Percentiles rank a stretch among this genome's conserved stretches.
Conservation (phyloP, 306 rosid genomes). For the Vigna hirtella region DNA sequence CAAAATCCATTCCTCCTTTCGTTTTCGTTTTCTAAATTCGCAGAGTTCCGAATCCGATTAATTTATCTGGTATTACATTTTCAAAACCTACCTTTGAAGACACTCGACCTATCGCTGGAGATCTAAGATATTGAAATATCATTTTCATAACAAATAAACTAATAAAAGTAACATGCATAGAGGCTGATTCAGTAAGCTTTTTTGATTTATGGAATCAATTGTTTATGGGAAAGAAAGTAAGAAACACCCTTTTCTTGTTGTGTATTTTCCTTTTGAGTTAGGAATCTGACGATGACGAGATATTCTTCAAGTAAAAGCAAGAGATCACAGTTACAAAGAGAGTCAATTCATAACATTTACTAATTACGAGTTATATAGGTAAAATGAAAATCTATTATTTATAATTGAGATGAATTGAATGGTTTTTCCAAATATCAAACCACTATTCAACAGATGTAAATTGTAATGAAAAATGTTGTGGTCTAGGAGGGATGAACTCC, state of each 20-base stretch:
- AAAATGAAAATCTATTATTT: not conserved
- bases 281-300: not conserved
- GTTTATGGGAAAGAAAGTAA: not conserved
- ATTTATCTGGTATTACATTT: too few relatives aligned
- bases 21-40: too few relatives aligned
- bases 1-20: too few relatives aligned
- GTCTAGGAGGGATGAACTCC: conserved; percentile 33
- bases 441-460: not conserved
- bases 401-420: conserved; percentile 1
- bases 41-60: too few relatives aligned
- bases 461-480: not conserved
- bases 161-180: too few relatives aligned
- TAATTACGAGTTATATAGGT: not conserved
- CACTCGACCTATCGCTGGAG: too few relatives aligned
- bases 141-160: too few relatives aligned
- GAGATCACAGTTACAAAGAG: not conserved
- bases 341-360: too few relatives aligned
- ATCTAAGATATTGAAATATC: too few relatives aligned
- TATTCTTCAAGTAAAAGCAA: not conserved
- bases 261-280: not conserved
- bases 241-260: not conserved
- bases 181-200: too few relatives aligned
- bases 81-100: too few relatives aligned
- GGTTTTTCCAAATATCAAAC: conserved; percentile 42
- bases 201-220: too few relatives aligned